phyloP scores from a whole-genome alignment of 495 filamentous ascomycete species.

The Aspergillus funiculosus region DNA sequence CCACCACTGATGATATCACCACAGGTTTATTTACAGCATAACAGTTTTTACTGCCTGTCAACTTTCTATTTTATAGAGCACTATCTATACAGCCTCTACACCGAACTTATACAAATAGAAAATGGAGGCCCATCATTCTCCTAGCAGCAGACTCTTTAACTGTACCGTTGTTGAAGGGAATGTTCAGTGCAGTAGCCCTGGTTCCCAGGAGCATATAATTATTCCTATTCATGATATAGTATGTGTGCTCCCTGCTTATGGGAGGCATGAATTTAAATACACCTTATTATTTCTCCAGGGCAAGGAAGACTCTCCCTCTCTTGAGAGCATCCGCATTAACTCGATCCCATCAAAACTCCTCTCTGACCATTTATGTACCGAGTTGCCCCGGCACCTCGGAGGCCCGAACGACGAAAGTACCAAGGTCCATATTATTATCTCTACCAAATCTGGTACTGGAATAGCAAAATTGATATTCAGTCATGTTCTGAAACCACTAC shows the following conservation, averaged over 20 bases:
- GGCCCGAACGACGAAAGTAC: neutral
- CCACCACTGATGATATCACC: too few species aligned
- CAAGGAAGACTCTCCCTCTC: neutral
- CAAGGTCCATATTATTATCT: slow-evolving; percentile 63
- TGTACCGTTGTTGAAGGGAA: neutral
- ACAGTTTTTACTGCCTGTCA: too few species aligned
- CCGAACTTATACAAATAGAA: too few species aligned
- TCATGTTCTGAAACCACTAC: slow-evolving; percentile 50
- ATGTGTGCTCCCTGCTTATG: slow-evolving; percentile 19
- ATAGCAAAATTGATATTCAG: slow-evolving; percentile 53
- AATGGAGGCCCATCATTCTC: slow-evolving; percentile 3
- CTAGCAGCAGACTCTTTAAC: neutral
- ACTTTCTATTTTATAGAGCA: too few species aligned
- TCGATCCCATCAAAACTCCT: slow-evolving; percentile 17
- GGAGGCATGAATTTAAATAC: slow-evolving; percentile 6
- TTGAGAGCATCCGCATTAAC: slow-evolving; percentile 17
- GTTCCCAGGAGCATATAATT: slow-evolving; percentile 10
- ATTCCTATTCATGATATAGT: slow-evolving; percentile 30
- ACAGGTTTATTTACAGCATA: too few species aligned
- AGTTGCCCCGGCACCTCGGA: slow-evolving; percentile 25
- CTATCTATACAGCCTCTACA: too few species aligned
- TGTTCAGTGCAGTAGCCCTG: slow-evolving; percentile 19
- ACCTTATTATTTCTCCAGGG: slow-evolving; percentile 25
- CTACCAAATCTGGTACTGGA: slow-evolving; percentile 64
- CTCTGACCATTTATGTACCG: slow-evolving; percentile 17